Evolutionary conservation across 2,329 filamentous ascomycete species (phyloP), one percentile per base, ranked within the genome.

Genomic region (Whalleya microplaca): DNA sequence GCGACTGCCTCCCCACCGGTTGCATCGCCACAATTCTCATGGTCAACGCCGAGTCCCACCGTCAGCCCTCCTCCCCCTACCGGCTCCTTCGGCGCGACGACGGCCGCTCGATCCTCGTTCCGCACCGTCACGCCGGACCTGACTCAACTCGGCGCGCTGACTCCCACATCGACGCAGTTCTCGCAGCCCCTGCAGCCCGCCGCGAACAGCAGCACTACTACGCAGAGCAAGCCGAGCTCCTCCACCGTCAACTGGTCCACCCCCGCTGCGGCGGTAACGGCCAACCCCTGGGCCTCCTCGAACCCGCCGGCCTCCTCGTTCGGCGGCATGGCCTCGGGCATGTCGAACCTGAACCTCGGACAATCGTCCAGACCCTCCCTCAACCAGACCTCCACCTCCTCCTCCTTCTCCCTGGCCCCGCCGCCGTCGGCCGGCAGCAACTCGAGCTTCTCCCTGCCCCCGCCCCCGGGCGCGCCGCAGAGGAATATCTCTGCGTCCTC

Each of bases 71-170:
- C 70, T 7, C 59, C 69, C 20, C 29, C 66, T 23, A 63, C 72
- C 7, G 61, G 65, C 48, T 73, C 74, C 41, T 65, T 74, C 27
- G 67, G 67, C 10, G 68, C 69, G 4, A 66, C 74, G 45, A 65
- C 74, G 45, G 76, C 75, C 54, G 52, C 69, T 47, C 73, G 78
- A 52, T 66, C 76, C 42, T 63, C 76, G 18, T 86, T 81, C 70
- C 74, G 84, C 45, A 85, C 83, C 0, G 80, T 86, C 23, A 85
- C 83, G 0, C 84, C 84, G 0, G 84, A 87, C 58, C 75, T 88
- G 0, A 75, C 73, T 18, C 74, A 77, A 16, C 84, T 87, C 61
- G 78, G 81, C 46, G 67, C 82, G 18, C 76, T 88, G 58, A 79
- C 80, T 1, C 85, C 85, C 0, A 80, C 82, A 2, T 76, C 80